Base-by-base conservation (phyloP, 2,329 filamentous ascomycete genomes). In the Fusarium camptoceras region DNA sequence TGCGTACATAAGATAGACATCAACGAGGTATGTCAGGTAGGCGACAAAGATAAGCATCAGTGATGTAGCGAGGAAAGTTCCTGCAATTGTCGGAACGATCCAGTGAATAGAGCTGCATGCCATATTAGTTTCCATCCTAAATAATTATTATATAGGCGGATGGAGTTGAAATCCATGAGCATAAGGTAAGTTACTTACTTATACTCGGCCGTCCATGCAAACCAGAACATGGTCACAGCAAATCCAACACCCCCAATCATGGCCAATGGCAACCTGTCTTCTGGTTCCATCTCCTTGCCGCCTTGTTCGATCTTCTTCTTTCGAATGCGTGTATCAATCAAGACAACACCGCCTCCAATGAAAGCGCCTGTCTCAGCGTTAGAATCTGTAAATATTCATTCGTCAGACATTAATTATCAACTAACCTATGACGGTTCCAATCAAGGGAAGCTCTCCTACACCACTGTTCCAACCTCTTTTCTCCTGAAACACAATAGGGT, bases 401-500 rank as follows among this genome's bases (percentile, higher is more conserved):
- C 16, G 3, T 12, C 20, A 20, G 12, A 3, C 14, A 22, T 20
- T 25, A 5, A 3, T 20, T 5, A 11, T 16, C 12, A 18, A 56
- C 48, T 56, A 28, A 48, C 60, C 60, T 28, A 74, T 34, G 10
- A 69, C 66, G 3, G 70, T 70, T 22, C 72, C 72, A 12, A 74
- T 59, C 47, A 72, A 70, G 3, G 69, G 63, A 14, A 74, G 61
- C 24, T 73, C 69, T 47, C 63, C 64, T 6, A 69, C 64, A 4
- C 71, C 69, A 15, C 55, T 30, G 31, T 62, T 60, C 72, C 72
- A 73, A 12, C 72, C 71, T 20, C 69, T 44, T 7, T 83, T 72
- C 91, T 86, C 25, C 25, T 73, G 71, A 80, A 91, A 97, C 60
- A 97, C 84, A 65, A 89, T 86, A 24, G 87, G 85, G 73, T 81